phyloP scores from a whole-genome alignment of 1,139 yeast genomes.

The Candida frijolesensis region DNA sequence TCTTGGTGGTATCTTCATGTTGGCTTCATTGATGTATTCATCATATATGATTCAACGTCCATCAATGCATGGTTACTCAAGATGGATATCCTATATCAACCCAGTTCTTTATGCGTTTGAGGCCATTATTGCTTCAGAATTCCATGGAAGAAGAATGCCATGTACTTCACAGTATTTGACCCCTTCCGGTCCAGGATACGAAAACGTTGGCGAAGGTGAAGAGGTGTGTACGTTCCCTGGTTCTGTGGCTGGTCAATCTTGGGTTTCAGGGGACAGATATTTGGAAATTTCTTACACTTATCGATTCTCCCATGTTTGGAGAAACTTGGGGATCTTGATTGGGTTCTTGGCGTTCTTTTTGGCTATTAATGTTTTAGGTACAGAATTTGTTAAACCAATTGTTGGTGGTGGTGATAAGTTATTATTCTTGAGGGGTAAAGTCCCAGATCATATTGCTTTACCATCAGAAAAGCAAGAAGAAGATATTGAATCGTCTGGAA shows the following conservation, averaged over 20 bases:
- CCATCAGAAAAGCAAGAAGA: conserved; percentile 21
- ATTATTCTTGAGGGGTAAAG: conserved; percentile 55
- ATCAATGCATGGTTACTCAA: conserved; percentile 66
- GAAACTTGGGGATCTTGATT: conserved; percentile 62
- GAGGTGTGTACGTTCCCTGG: conserved; percentile 57
- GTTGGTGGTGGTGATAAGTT: conserved; percentile 61
- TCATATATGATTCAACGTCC: conserved; percentile 60
- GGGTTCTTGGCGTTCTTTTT: conserved; percentile 57
- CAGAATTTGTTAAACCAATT: conserved; percentile 54
- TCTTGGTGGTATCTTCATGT: conserved; percentile 49
- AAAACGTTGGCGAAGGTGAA: conserved; percentile 34
- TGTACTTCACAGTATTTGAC: conserved; percentile 45
- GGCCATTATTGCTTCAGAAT: conserved; percentile 55
- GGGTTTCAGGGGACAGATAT: conserved; percentile 53
- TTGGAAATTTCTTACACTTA: conserved; percentile 44
- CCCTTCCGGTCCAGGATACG: conserved; percentile 57
- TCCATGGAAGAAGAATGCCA: conserved; percentile 55
- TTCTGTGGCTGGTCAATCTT: conserved; percentile 43
- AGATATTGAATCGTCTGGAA: conserved; percentile 15
- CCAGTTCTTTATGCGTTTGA: conserved; percentile 62
- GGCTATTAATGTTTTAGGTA: conserved; percentile 44
- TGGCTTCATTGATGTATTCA: conserved; percentile 53
- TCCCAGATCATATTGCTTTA: conserved; percentile 35
- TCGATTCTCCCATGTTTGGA: conserved; percentile 57
- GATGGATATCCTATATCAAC: conserved; percentile 61